Conservation (phyloP, 2,329 filamentous ascomycete genomes). For the Elsinoe ampelina region DNA sequence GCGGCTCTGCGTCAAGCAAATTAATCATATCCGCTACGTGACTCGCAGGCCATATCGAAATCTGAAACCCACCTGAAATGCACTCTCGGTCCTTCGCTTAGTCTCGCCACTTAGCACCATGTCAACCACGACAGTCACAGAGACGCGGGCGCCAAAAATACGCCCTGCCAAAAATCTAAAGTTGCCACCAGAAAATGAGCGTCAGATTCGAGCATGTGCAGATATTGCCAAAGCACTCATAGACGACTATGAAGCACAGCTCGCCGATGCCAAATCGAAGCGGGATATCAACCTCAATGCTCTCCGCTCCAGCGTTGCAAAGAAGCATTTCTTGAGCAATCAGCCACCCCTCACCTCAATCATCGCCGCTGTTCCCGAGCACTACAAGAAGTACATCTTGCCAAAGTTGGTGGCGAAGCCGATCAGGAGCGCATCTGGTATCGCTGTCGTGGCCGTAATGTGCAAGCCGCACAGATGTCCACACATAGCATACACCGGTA, state of each 20-base stretch:
- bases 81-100: neutral
- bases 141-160: constrained; percentile 37
- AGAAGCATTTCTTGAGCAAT: constrained; percentile 81
- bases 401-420: constrained; percentile 96
- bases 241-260: constrained; percentile 79
- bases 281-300: constrained; percentile 91
- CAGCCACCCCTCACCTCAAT: constrained; percentile 92
- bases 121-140: constrained; percentile 54
- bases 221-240: constrained; percentile 92
- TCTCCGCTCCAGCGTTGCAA: constrained; percentile 75
- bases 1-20: neutral
- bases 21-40: neutral
- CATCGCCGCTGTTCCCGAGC: constrained; percentile 95
- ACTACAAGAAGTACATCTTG: constrained; percentile 98
- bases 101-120: constrained; percentile 36
- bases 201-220: constrained; percentile 86
- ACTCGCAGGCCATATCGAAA: neutral
- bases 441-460: constrained; percentile 98
- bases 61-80: neutral
- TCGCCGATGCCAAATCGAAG: constrained; percentile 60
- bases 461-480: constrained; percentile 97
- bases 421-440: constrained; percentile 89
- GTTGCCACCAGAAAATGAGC: constrained; percentile 84
- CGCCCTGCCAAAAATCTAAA: constrained; percentile 61
- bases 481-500: constrained; percentile 96